Conservation (phyloP, 2,329 filamentous ascomycete genomes). For the Microascus cirrosus region DNA sequence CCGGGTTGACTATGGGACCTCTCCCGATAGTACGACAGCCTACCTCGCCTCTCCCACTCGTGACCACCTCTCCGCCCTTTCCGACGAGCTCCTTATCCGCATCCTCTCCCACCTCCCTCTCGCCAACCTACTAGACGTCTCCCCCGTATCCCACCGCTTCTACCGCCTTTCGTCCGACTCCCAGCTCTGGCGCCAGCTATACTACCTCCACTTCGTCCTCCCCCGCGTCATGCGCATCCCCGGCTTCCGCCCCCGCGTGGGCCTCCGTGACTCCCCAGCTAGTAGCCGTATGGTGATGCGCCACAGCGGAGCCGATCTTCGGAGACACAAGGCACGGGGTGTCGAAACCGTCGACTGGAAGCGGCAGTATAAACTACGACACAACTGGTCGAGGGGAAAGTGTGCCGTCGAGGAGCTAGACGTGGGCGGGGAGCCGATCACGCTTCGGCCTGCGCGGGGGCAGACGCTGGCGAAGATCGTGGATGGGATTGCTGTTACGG, state of each 20-base stretch:
- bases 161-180: conserved; percentile 64
- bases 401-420: conserved; percentile 72
- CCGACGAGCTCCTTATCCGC: conserved; percentile 79
- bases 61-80: conserved; percentile 63
- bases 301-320: neutral
- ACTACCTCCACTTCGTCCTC: conserved; percentile 78
- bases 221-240: conserved; percentile 69
- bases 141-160: conserved; percentile 64
- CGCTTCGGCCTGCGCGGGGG: conserved; percentile 6
- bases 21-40: neutral
- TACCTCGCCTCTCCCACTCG: neutral
- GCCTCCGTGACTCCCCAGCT: neutral
- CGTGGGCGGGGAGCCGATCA: conserved; percentile 28
- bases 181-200: conserved; percentile 83
- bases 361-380: conserved; percentile 71
- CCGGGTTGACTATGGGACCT: neutral
- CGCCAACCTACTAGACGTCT: conserved; percentile 50
- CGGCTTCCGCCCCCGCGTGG: conserved; percentile 35
- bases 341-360: conserved; percentile 62
- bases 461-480: conserved; percentile 69
- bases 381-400: conserved; percentile 82
- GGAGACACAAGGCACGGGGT: conserved; percentile 20
- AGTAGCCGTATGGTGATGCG: conserved; percentile 1
- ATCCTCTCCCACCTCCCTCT: conserved; percentile 70
- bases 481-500: conserved; percentile 68